phyloP scores from a whole-genome alignment of 2,329 filamentous ascomycete species.

The Teratosphaeriaceae sp. region DNA sequence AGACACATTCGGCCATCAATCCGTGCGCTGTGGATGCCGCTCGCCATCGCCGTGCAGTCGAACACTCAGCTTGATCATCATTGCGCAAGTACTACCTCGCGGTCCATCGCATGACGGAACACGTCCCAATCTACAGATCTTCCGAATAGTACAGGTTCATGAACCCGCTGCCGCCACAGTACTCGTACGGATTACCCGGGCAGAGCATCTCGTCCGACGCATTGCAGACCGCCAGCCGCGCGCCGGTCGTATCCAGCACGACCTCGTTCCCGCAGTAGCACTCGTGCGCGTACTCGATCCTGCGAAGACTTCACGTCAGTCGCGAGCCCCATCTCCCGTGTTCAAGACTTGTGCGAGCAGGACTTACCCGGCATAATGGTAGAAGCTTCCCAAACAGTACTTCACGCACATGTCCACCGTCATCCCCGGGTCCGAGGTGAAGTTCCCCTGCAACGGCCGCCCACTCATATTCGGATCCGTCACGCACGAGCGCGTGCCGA shows the following conservation, averaged over 20 bases:
- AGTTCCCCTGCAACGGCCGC: slow-evolving; percentile 15
- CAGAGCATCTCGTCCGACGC: slow-evolving; percentile 19
- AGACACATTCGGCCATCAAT: no score
- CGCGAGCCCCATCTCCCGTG: slow-evolving; percentile 1
- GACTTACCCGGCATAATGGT: slow-evolving; percentile 25
- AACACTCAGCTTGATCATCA: no score
- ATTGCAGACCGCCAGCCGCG: slow-evolving; percentile 14
- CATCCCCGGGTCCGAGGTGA: slow-evolving; percentile 13
- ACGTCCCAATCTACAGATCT: slow-evolving; percentile 12
- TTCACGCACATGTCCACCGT: slow-evolving; percentile 24
- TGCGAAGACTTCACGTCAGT: neutral
- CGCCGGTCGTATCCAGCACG: slow-evolving; percentile 11
- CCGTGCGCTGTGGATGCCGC: no score
- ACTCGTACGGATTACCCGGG: slow-evolving; percentile 21
- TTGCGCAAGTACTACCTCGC: no score
- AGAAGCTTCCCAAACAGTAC: slow-evolving; percentile 23
- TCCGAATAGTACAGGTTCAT: slow-evolving; percentile 28
- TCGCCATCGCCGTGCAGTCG: no score
- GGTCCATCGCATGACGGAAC: no score
- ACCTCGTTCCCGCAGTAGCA: slow-evolving; percentile 25
- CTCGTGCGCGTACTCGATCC: slow-evolving; percentile 7
- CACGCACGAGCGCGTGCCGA: slow-evolving; percentile 16
- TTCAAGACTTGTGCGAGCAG: no score
- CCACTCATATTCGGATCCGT: slow-evolving; percentile 18
- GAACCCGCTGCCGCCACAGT: slow-evolving; percentile 24